These are phyloP conservation scores for Pleurostoma richardsiae DNA, from an alignment of 2,329 filamentous ascomycete species.

Conservation along the genomic window DNA sequence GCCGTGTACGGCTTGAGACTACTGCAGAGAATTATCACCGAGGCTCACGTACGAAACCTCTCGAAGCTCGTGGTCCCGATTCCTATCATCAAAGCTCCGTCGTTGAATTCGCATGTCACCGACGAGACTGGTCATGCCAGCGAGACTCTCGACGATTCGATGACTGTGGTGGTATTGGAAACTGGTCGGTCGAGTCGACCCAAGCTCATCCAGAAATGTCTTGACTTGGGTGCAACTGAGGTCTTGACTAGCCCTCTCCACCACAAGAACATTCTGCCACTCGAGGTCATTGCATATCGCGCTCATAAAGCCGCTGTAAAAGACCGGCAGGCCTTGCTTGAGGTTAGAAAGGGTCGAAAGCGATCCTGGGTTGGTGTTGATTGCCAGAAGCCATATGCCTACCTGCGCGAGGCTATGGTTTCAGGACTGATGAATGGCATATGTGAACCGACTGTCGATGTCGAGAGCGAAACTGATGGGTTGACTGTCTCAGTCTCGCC, in stretches of 20 bases:
- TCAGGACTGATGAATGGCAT: slow-evolving; percentile 86
- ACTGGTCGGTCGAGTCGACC: slow-evolving; percentile 1
- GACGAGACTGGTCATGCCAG: slow-evolving; percentile 18
- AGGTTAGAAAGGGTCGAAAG: slow-evolving; percentile 71
- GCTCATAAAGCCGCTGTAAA: slow-evolving; percentile 70
- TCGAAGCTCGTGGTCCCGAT: slow-evolving; percentile 53
- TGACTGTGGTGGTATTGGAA: neutral
- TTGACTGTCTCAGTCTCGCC: slow-evolving; percentile 64
- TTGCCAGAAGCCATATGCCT: slow-evolving; percentile 81
- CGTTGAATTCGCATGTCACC: slow-evolving; percentile 16
- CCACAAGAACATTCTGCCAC: slow-evolving; percentile 64
- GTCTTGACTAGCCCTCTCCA: slow-evolving; percentile 78
- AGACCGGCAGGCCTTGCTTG: slow-evolving; percentile 67
- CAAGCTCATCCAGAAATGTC: slow-evolving; percentile 48
- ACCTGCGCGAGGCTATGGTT: slow-evolving; percentile 89
- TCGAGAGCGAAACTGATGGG: slow-evolving; percentile 56
- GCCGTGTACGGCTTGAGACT: slow-evolving; percentile 51
- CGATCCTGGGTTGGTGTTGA: slow-evolving; percentile 88
- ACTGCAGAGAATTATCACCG: slow-evolving; percentile 52
- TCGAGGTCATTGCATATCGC: slow-evolving; percentile 80
- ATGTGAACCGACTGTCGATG: slow-evolving; percentile 62
- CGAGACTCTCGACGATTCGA: slow-evolving; percentile 17
- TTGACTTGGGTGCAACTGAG: slow-evolving; percentile 83
- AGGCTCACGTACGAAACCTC: slow-evolving; percentile 50
- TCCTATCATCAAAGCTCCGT: slow-evolving; percentile 41